These are phyloP conservation scores for Alliaria petiolata DNA, from an alignment of 345 rosid genomes.

Conservation along the genomic window DNA sequence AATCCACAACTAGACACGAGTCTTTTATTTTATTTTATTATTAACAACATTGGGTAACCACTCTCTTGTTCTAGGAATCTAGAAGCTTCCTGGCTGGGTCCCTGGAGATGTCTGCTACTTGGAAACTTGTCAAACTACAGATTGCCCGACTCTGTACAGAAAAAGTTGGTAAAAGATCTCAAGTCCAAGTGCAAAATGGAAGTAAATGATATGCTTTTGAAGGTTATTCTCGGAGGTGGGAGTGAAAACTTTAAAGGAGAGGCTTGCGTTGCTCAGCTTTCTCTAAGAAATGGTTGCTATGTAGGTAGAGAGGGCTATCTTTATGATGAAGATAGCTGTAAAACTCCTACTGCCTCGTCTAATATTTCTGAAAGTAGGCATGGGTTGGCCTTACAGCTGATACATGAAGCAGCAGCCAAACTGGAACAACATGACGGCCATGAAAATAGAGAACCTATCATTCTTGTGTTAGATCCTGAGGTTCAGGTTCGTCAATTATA, in stretches of 20 bases:
- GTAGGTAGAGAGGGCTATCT: conserved; percentile 40
- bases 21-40: neutral
- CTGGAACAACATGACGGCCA: conserved; percentile 40
- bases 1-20: neutral
- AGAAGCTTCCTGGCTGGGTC: conserved; percentile 89
- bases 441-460: conserved; percentile 55
- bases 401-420: conserved; percentile 55
- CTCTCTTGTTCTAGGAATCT: conserved; percentile 46
- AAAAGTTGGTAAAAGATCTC: conserved; percentile 55
- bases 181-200: conserved; percentile 71
- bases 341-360: conserved; percentile 22
- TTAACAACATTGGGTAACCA: conserved; percentile 12
- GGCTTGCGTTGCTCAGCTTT: conserved; percentile 42
- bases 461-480: conserved; percentile 71
- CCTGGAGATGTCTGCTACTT: conserved; percentile 69
- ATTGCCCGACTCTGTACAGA: conserved; percentile 41
- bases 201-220: conserved; percentile 53
- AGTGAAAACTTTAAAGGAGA: conserved; percentile 36
- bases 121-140: conserved; percentile 53
- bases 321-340: conserved; percentile 35
- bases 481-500: conserved; percentile 62
- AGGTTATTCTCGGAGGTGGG: conserved; percentile 57
- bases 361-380: conserved; percentile 33
- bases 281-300: conserved; percentile 55
- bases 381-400: conserved; percentile 54